Conservation (phyloP, 2,329 filamentous ascomycete genomes). For the Fusarium compactum region DNA sequence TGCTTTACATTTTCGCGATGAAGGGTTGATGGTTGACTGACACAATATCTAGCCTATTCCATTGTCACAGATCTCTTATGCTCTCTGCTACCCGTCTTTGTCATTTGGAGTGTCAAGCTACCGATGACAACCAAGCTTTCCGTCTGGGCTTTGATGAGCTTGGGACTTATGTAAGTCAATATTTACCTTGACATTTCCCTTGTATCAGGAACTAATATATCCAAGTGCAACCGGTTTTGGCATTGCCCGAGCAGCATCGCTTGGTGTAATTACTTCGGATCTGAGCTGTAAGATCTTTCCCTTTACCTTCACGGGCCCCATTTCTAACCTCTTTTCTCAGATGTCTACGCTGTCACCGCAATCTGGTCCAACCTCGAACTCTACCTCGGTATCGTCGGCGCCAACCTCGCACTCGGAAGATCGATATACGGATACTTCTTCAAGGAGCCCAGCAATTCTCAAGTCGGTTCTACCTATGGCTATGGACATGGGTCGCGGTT, state of each 20-base stretch:
- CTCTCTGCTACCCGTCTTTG: conserved; percentile 48
- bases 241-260: conserved; percentile 38
- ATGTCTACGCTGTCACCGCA: conserved; percentile 51
- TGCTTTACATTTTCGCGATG: background rate
- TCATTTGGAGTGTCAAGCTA: conserved; percentile 52
- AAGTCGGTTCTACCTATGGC: conserved; percentile 14
- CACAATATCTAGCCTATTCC: conserved; percentile 18
- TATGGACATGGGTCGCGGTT: conserved; percentile 12
- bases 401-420: conserved; percentile 45
- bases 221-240: conserved; percentile 40
- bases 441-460: background rate
- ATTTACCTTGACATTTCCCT: fast-evolving
- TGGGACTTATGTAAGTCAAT: conserved; percentile 43
- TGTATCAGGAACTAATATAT: background rate
- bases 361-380: conserved; percentile 56
- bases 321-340: conserved; percentile 17
- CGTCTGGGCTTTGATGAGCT: conserved; percentile 51
- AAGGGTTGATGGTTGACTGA: conserved; percentile 9
- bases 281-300: conserved; percentile 32
- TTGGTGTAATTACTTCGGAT: conserved; percentile 37
- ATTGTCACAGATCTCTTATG: conserved; percentile 38
- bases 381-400: conserved; percentile 54
- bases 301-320: fast-evolving
- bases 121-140: conserved; percentile 49
- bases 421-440: conserved; percentile 39